These are phyloP conservation scores for Dioscorea cayenensis DNA, from an alignment of 116 monocot species.

Conservation along the genomic window DNA sequence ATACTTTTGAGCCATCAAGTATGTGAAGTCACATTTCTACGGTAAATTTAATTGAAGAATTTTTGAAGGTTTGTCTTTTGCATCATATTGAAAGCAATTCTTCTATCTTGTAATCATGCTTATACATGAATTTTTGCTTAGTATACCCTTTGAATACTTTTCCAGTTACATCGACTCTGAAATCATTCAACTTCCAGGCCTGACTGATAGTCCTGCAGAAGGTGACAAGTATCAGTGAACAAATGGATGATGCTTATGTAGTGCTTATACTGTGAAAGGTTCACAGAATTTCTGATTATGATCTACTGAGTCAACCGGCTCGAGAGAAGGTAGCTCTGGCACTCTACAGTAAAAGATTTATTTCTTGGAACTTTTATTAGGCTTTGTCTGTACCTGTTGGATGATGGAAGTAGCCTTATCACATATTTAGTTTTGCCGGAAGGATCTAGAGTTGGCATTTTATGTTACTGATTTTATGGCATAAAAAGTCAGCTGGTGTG, in stretches of 20 bases:
- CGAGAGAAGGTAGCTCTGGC: conserved; percentile 74
- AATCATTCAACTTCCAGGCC: conserved; percentile 46
- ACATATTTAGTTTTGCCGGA: too few relatives aligned
- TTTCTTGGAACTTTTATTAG: too few relatives aligned
- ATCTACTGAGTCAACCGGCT: conserved; percentile 91
- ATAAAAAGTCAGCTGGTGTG: too few relatives aligned
- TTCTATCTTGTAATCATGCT: not conserved
- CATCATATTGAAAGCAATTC: not conserved
- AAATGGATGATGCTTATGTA: conserved; percentile 77
- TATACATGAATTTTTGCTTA: conserved; percentile 2
- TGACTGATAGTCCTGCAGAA: conserved; percentile 28
- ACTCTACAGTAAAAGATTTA: not conserved
- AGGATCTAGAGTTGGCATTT: too few relatives aligned
- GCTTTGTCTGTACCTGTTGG: too few relatives aligned
- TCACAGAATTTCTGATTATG: conserved; percentile 97
- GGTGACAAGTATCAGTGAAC: conserved; percentile 20
- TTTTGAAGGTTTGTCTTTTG: conserved; percentile 64
- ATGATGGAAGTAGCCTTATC: too few relatives aligned
- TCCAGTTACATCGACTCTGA: conserved; percentile 89
- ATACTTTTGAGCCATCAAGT: conserved; percentile 46
- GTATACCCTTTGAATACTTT: not conserved
- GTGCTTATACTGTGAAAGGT: conserved; percentile 98
- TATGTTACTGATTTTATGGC: too few relatives aligned
- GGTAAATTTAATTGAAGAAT: conserved; percentile 91
- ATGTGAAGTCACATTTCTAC: conserved; percentile 73